Percentiles rank a stretch among this genome's conserved stretches.
Evolutionary conservation across 768 basidiomycete species (phyloP).

Genomic region (Calocybe gangraenosa): DNA sequence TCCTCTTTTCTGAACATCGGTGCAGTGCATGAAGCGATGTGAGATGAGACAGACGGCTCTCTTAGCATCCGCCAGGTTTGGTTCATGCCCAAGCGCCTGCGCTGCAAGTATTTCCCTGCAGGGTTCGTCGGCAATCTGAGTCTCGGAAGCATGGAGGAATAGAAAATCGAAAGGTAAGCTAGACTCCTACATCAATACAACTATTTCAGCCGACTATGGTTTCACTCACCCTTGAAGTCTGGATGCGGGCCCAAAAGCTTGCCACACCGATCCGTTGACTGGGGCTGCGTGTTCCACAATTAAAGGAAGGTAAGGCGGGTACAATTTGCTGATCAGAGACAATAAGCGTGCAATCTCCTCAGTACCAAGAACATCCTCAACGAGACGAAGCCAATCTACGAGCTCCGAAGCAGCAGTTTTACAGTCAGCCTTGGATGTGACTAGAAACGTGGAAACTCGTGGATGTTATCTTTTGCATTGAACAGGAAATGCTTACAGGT

Average conservation of each 20-base stretch:
- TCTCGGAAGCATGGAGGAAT: slow-evolving; percentile 30
- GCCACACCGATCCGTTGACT: slow-evolving; percentile 37
- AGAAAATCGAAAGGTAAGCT: slow-evolving; percentile 38
- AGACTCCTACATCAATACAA: not conserved
- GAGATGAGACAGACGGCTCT: slow-evolving; percentile 32
- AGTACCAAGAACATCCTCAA: slow-evolving; percentile 27
- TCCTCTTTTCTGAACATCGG: slow-evolving; percentile 20
- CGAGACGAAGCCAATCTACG: slow-evolving; percentile 60
- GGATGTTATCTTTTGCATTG: not conserved
- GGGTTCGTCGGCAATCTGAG: slow-evolving; percentile 21
- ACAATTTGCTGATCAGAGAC: slow-evolving; percentile 32
- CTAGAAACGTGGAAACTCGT: slow-evolving; percentile 22
- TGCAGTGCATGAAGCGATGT: slow-evolving; percentile 27
- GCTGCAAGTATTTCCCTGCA: slow-evolving; percentile 33
- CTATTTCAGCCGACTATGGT: not conserved
- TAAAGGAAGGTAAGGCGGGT: slow-evolving; percentile 36
- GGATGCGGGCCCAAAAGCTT: slow-evolving; percentile 22
- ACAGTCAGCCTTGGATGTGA: slow-evolving; percentile 28
- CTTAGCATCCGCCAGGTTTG: slow-evolving; percentile 27
- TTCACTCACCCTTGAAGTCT: slow-evolving; percentile 8
- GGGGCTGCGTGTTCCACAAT: slow-evolving; percentile 45
- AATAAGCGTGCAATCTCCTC: slow-evolving; percentile 39
- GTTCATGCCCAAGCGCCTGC: slow-evolving; percentile 21
- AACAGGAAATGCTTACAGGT: slow-evolving; percentile 37
- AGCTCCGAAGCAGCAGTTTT: slow-evolving; percentile 46